A percentile compares a stretch with the other conserved stretches of the same genome.
Evolutionary conservation across 495 filamentous ascomycete species (phyloP).

Genomic region (Neohortaea acidophila): DNA sequence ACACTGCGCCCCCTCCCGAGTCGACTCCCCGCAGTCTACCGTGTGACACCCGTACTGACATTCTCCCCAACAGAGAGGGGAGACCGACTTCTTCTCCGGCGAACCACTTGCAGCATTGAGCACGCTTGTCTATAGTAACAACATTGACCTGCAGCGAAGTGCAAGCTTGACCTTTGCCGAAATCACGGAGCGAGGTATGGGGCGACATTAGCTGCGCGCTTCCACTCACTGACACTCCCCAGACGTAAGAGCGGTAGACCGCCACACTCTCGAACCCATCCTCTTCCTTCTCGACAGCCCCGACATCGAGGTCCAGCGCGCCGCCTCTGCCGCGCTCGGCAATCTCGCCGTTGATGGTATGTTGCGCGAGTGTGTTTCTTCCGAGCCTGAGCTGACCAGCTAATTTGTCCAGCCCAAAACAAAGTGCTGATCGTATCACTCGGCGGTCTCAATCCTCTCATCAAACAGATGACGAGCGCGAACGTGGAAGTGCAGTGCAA

Average conservation of each 20-base stretch:
- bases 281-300: constrained; percentile 85
- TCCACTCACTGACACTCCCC: neutral
- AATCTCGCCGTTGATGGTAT: constrained; percentile 94
- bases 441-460: constrained; percentile 78
- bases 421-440: constrained; percentile 90
- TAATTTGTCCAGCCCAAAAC: constrained; percentile 68
- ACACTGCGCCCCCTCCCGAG: neutral
- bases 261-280: constrained; percentile 88
- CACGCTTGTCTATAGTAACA: constrained; percentile 94
- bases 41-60: constrained; percentile 8
- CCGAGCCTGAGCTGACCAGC: too few species aligned
- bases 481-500: constrained; percentile 99
- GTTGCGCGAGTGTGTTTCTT: too few species aligned
- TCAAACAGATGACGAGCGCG: constrained; percentile 95
- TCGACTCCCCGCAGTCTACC: neutral
- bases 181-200: constrained; percentile 87
- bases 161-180: constrained; percentile 97
- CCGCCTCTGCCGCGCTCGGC: constrained; percentile 87
- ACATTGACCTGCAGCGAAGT: constrained; percentile 94
- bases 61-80: constrained; percentile 49
- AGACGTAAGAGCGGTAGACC: constrained; percentile 95
- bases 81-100: constrained; percentile 96
- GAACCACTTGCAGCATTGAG: constrained; percentile 89
- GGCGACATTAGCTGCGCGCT: neutral
- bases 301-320: constrained; percentile 93